These are phyloP conservation scores for Teratosphaeria viscida DNA, from an alignment of 2,329 filamentous ascomycete species.

Conservation along the genomic window DNA sequence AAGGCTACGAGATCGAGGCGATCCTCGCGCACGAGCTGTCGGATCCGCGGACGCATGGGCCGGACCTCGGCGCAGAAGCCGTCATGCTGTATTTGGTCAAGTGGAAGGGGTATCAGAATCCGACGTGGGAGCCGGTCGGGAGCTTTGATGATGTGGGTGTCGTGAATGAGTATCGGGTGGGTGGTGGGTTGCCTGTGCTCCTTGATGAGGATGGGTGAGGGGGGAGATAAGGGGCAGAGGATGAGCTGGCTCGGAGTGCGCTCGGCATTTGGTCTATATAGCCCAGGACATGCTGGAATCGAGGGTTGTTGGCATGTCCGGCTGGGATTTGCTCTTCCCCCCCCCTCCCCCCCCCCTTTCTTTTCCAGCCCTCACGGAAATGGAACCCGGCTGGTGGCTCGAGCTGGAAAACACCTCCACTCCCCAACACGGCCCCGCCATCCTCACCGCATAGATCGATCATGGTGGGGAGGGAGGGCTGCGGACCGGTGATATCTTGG, in stretches of 20 bases:
- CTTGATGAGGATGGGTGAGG: background rate
- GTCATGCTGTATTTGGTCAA: slow-evolving; percentile 25
- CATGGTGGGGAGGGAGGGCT: too few species aligned
- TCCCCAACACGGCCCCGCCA: slow-evolving; percentile 48
- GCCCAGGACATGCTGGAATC: too few species aligned
- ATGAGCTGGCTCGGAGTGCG: background rate
- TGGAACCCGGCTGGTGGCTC: slow-evolving; percentile 81
- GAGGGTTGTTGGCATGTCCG: too few species aligned
- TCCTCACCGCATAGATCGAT: slow-evolving; percentile 44
- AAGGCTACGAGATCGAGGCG: slow-evolving; percentile 9
- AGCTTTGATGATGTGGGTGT: slow-evolving; percentile 20
- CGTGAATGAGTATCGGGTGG: slow-evolving; percentile 14
- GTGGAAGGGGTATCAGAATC: slow-evolving; percentile 22
- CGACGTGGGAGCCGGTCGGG: slow-evolving; percentile 24
- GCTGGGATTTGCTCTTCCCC: too few species aligned
- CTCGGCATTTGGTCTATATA: too few species aligned
- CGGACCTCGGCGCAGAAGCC: slow-evolving; percentile 13
- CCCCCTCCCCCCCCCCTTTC: too few species aligned
- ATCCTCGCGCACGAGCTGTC: slow-evolving; percentile 21
- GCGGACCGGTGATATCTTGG: too few species aligned
- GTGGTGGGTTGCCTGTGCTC: background rate
- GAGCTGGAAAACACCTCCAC: slow-evolving; percentile 69
- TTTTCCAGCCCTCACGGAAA: slow-evolving; percentile 56
- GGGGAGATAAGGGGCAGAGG: background rate
- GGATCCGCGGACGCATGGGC: slow-evolving; percentile 19